Evolutionary conservation across 129 eudicot species (phyloP).

Genomic region (Artemisia tridentata): DNA sequence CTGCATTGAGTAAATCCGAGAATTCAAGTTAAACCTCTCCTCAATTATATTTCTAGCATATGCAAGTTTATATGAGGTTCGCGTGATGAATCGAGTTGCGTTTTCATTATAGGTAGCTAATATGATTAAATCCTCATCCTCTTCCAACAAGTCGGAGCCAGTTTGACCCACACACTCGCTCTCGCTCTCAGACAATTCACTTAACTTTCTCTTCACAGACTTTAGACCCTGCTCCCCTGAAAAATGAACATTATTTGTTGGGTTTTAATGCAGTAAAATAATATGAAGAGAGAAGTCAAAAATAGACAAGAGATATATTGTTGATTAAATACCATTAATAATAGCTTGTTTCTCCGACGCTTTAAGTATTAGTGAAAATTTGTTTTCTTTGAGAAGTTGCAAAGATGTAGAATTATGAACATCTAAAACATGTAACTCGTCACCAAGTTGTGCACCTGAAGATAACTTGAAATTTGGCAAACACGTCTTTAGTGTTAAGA

Average conservation of each 20-base stretch:
- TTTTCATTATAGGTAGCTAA: neutral
- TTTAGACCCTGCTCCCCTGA: neutral
- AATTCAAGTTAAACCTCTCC: neutral
- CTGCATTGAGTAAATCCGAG: neutral
- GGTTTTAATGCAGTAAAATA: neutral
- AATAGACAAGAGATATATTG: neutral
- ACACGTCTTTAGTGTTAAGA: neutral
- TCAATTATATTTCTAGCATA: neutral
- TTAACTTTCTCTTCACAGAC: neutral
- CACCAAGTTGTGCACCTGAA: conserved; percentile 7
- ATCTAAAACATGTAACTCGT: neutral
- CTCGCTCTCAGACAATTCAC: neutral
- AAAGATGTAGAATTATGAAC: neutral
- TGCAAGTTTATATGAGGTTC: neutral
- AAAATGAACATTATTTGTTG: neutral
- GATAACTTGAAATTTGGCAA: neutral
- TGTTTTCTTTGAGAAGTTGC: neutral
- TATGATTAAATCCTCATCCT: neutral
- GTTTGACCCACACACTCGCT: neutral
- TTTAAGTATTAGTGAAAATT: neutral
- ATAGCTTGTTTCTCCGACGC: neutral
- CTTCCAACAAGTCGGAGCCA: neutral
- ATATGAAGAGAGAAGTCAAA: neutral
- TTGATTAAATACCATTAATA: neutral
- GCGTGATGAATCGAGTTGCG: neutral